These are phyloP conservation scores for Ceratocystis albifundus DNA, from an alignment of 2,329 filamentous ascomycete species.

Conservation along the genomic window DNA sequence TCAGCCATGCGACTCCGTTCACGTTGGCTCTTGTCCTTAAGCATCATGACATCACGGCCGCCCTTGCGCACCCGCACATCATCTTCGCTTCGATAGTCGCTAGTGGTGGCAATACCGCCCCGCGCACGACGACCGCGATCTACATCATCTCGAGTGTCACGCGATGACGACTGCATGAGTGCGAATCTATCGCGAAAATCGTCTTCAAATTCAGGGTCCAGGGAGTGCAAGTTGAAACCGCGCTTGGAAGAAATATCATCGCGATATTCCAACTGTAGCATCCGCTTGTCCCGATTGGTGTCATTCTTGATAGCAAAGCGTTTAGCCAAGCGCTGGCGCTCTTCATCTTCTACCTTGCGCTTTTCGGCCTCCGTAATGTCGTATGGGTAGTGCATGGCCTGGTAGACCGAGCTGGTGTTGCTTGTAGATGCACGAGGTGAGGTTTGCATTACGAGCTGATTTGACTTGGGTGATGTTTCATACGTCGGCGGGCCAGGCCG, in stretches of 20 bases:
- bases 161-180: background rate
- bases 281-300: background rate
- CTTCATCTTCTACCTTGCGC: background rate
- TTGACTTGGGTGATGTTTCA: slow-evolving; percentile 7
- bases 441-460: background rate
- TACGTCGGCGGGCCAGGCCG: background rate
- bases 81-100: background rate
- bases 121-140: background rate
- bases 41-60: background rate
- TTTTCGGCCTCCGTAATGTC: background rate
- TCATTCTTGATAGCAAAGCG: slow-evolving; percentile 1
- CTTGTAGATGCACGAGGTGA: background rate
- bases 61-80: background rate
- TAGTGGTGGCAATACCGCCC: background rate
- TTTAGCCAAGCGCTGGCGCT: background rate
- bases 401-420: background rate
- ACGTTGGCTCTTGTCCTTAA: background rate
- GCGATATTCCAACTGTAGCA: background rate
- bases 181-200: background rate
- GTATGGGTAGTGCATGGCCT: background rate
- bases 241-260: background rate
- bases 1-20: background rate
- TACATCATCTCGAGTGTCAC: background rate
- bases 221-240: background rate
- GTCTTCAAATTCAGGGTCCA: slow-evolving; percentile 4